Conservation (phyloP, 345 rosid species). For the Angophora floribunda region DNA sequence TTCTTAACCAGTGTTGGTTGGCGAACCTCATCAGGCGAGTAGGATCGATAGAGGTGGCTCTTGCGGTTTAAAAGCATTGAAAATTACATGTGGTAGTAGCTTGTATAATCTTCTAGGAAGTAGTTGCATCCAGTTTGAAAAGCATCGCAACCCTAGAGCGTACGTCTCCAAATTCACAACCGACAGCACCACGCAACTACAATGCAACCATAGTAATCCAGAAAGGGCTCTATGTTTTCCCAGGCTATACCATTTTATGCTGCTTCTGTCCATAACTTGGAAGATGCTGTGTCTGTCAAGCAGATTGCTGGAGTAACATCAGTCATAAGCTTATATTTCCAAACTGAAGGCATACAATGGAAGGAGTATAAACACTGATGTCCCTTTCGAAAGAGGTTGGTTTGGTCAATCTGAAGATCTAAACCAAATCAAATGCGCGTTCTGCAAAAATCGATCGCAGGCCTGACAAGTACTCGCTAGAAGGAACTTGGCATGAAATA, state of each 20-base stretch:
- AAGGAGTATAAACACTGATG: not conserved
- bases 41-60: not conserved
- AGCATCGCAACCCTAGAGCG: not conserved
- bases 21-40: not conserved
- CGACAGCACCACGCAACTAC: not conserved
- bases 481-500: conserved; percentile 12
- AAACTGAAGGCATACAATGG: not conserved
- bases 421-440: conserved; percentile 6
- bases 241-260: not conserved
- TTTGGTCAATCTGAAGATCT: not conserved
- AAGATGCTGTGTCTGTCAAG: not conserved
- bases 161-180: not conserved
- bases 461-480: conserved; percentile 30
- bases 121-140: not conserved
- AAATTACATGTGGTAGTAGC: not conserved
- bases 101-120: not conserved
- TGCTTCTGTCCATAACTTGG: not conserved
- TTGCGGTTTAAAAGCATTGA: not conserved
- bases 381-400: not conserved
- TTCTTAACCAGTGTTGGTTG: not conserved
- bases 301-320: not conserved
- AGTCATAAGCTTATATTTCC: not conserved
- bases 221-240: not conserved
- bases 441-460: not conserved
- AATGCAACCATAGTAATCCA: not conserved